These are phyloP conservation scores for Dimocarpus longan DNA, from an alignment of 345 rosid species.

Conservation along the genomic window DNA sequence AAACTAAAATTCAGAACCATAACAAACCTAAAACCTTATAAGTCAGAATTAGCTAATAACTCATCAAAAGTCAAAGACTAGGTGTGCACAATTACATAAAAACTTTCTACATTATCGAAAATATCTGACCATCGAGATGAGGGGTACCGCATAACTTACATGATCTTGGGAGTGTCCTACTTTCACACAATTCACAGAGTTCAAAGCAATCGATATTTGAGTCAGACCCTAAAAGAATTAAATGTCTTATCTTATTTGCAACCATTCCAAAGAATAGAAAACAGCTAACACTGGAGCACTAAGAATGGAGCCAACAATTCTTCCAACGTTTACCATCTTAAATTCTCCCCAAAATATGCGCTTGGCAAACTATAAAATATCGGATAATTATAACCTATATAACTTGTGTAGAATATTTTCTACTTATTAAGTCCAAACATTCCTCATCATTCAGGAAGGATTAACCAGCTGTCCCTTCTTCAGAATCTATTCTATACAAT, in stretches of 20 bases:
- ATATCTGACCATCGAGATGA: not conserved
- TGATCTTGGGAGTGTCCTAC: not conserved
- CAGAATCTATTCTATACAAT: not conserved
- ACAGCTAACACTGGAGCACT: not conserved
- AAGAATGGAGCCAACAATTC: slow-evolving; percentile 10
- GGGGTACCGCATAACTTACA: not conserved
- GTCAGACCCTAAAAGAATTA: not conserved
- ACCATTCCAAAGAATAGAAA: not conserved
- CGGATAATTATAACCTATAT: not conserved
- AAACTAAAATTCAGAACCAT: not conserved
- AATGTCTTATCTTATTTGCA: slow-evolving; percentile 7
- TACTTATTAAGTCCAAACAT: not conserved
- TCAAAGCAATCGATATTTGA: no score
- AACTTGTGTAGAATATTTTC: not conserved
- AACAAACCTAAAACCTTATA: slow-evolving; percentile 7
- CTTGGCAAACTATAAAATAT: not conserved
- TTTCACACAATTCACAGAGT: no score
- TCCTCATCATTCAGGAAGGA: not conserved
- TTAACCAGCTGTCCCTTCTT: not conserved
- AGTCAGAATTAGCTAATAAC: slow-evolving; percentile 18
- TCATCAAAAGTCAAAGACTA: slow-evolving; percentile 1
- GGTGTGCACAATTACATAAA: not conserved
- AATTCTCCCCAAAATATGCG: not conserved
- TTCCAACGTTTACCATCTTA: not conserved
- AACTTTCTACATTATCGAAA: not conserved